These are phyloP conservation scores for Rosa multiflora DNA, from an alignment of 306 rosid species.

Conservation along the genomic window DNA sequence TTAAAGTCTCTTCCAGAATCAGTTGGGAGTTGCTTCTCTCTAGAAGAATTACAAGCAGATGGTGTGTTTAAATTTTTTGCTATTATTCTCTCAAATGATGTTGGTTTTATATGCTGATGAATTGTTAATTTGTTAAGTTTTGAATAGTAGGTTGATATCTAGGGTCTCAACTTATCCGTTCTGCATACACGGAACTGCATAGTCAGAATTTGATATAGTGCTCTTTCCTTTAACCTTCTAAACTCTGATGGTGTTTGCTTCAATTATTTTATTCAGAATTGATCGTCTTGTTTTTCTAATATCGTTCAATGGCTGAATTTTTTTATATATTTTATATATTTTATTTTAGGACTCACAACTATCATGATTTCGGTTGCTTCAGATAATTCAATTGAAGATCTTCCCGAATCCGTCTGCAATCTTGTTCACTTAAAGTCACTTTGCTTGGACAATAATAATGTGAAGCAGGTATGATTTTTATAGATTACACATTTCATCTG, in stretches of 20 bases:
- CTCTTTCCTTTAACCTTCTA: background rate
- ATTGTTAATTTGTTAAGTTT: conserved; percentile 7
- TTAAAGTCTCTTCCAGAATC: conserved; percentile 88
- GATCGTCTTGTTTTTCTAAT: background rate
- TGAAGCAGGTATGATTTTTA: conserved; percentile 60
- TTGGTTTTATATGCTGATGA: background rate
- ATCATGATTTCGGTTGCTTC: conserved; percentile 33
- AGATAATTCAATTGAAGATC: conserved; percentile 84
- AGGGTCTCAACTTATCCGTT: background rate
- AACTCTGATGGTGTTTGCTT: background rate
- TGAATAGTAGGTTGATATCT: background rate
- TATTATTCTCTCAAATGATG: conserved; percentile 6
- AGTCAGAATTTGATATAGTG: background rate
- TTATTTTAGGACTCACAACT: conserved; percentile 15
- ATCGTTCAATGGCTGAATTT: background rate
- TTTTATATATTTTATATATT: background rate
- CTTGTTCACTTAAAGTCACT: conserved; percentile 84
- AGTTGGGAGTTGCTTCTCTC: conserved; percentile 87
- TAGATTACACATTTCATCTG: background rate
- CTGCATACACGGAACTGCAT: background rate
- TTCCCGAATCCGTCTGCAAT: conserved; percentile 83
- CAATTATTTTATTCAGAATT: background rate
- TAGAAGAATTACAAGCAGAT: conserved; percentile 95
- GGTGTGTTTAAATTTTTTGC: conserved; percentile 40
- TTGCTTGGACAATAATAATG: conserved; percentile 70